Conservation (phyloP, 2,329 filamentous ascomycete species). For the Peltaster fructicola region DNA sequence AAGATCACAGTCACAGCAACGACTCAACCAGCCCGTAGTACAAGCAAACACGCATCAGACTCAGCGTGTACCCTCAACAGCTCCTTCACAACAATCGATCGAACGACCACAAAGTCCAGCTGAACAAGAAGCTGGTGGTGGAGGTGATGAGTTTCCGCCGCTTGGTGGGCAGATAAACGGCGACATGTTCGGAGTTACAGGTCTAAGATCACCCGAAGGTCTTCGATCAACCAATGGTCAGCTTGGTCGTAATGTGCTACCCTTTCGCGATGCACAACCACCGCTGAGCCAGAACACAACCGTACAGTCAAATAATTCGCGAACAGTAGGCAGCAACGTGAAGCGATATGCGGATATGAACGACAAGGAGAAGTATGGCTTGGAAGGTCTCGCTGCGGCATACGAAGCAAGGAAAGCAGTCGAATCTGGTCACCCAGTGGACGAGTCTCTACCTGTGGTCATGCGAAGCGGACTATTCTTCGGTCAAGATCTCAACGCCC, state of each 20-base stretch:
- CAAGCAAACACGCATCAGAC: slow-evolving; percentile 24
- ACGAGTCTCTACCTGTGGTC: slow-evolving; percentile 14
- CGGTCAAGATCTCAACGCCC: slow-evolving; percentile 44
- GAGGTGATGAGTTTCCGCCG: slow-evolving; percentile 44
- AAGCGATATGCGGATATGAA: slow-evolving; percentile 39
- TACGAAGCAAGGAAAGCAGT: slow-evolving; percentile 15
- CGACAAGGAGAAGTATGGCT: slow-evolving; percentile 40
- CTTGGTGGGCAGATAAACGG: slow-evolving; percentile 33
- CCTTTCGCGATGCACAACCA: slow-evolving; percentile 10
- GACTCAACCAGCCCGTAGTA: slow-evolving; percentile 30
- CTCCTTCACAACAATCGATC: slow-evolving; percentile 25
- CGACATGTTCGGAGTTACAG: slow-evolving; percentile 19
- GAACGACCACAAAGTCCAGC: slow-evolving; percentile 25
- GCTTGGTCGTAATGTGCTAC: too few relatives aligned
- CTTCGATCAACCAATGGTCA: too few relatives aligned
- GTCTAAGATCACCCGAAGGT: slow-evolving; percentile 12
- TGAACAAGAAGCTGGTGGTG: slow-evolving; percentile 20
- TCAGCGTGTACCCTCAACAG: slow-evolving; percentile 27
- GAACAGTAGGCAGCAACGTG: slow-evolving; percentile 12
- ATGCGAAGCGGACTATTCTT: slow-evolving; percentile 30
- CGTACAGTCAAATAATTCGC: too few relatives aligned
- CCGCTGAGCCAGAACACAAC: slow-evolving; percentile 4
- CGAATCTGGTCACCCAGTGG: slow-evolving; percentile 12
- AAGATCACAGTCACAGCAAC: slow-evolving; percentile 31
- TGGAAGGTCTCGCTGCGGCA: slow-evolving; percentile 40